Percentiles rank a stretch among this genome's conserved stretches.
These are phyloP conservation scores for Xylaria polymorpha DNA, from an alignment of 2,329 filamentous ascomycete species.

Conservation along the genomic window DNA sequence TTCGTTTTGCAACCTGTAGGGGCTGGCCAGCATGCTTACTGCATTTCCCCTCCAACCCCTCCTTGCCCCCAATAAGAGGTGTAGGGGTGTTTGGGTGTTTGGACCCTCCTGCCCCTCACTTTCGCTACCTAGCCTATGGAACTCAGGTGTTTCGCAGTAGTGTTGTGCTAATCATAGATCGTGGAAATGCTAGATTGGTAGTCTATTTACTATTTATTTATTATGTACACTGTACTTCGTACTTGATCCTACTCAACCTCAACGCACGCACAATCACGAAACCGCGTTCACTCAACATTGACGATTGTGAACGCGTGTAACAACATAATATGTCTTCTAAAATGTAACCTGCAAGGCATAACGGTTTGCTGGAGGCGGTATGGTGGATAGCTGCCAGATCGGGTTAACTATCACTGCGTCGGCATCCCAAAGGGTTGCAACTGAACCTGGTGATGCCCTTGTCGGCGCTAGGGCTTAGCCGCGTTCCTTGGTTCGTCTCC, in stretches of 20 bases:
- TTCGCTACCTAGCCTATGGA: conserved; percentile 31
- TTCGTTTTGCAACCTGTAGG: conserved; percentile 24
- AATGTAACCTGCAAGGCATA: background rate
- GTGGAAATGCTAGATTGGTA: background rate
- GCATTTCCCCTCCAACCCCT: conserved; percentile 17
- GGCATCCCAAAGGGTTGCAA: conserved; percentile 11
- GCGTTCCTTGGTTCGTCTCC: conserved; percentile 31
- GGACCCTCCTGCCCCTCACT: conserved; percentile 22
- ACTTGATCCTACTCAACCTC: conserved; percentile 13
- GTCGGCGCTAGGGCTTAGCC: conserved; percentile 28
- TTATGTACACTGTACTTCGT: background rate
- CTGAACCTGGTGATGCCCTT: conserved; percentile 22
- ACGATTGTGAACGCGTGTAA: background rate
- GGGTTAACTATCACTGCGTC: conserved; percentile 1
- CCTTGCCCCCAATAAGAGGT: conserved; percentile 13
- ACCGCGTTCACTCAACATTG: background rate
- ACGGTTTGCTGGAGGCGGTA: background rate
- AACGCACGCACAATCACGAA: background rate
- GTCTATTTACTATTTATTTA: background rate
- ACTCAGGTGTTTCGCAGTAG: conserved; percentile 33
- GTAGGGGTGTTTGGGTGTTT: conserved; percentile 4
- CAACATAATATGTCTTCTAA: background rate
- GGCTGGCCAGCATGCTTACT: conserved; percentile 31
- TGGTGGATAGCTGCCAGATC: background rate
- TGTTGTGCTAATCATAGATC: conserved; percentile 30